Base-by-base conservation (phyloP, 306 rosid genomes). In the Cucumis cinereus region DNA sequence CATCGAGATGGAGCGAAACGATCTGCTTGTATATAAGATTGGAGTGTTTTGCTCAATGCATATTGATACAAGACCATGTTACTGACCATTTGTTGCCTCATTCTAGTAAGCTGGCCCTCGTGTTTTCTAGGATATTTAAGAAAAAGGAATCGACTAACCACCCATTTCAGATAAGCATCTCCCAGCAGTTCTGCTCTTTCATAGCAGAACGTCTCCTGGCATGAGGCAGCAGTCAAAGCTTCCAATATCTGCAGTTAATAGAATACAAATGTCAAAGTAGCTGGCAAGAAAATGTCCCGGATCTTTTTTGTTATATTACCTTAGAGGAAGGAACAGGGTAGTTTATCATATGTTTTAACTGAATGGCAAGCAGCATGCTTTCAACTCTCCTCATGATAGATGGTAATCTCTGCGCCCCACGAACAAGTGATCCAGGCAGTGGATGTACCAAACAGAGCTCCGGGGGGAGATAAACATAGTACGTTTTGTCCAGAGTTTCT, bases 181-280 rank as follows among this genome's bases (percentile, higher is more conserved):
- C 99, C 97, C n/a, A 94, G 96, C 85, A 94, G 97, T 84, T 92
- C 99, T 6, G 99, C 99, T 86, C 99, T 88, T 85, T 94, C 99
- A 75, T 94, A 92, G 83, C 99, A 94, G 86, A 94, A 94, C 76
- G 97, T 94, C 90, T 94, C 99, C 87, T 94, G 99, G 82, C 99
- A 94, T 77, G 97, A 94, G 78, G 99, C 97, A 73, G 99, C 97
- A 6, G 99, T 94, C 90, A 92, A 86, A 83, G 99, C 99, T 87
- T 90, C 99, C 89, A 94, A 88, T 79, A 94, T 94, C 99, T 94
- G 90, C 66, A 63, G 33, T 82, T 26, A 49, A 71, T 26, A 81
- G 52, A 74, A 36, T 19, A 74, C 66, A 35, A 17, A n/a, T 24
- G 74, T 69, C 35, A 69, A 69, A 24, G 56, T 6, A 23, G 74